Evolutionary conservation across 2,329 filamentous ascomycete species (phyloP), one percentile per base, ranked within the genome.

Genomic region (Colletotrichum camelliae): DNA sequence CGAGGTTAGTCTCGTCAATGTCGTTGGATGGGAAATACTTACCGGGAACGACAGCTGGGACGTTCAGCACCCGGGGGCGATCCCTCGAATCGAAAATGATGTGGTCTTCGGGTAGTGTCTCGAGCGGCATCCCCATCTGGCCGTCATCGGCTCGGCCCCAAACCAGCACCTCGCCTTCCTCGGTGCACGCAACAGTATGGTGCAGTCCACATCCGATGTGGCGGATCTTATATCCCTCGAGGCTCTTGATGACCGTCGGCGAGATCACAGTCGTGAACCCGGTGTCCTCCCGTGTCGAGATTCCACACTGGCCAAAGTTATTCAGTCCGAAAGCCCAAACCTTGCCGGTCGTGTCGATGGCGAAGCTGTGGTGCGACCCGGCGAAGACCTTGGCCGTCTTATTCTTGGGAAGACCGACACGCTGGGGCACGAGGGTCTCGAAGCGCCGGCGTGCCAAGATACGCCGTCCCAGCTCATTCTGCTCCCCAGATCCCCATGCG

Each of bases 321-420:
- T 95, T 95, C 55, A 94, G 84, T 5, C 93, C 93, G 93, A 93
- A 95, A 0, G 89, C 87, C 84, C 90, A 94, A 21, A 94, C 90
- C 60, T 90, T 89, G n/a, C 90, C 92, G 16, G 89, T 89, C 58
- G 88, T 87, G 79, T 91, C 89, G 65, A 95, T 88, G n/a, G 92
- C 93, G 77, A 95, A 94, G 72, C 90, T 92, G 81, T 95, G 93
- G 82, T 94, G 93, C 65, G 90, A 88, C 21, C 93, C 93, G 74
- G 90, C 91, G 24, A 88, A 88, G 12, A 82, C 78, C 16, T 69
- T 75, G 43, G 27, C 31, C 18, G 81, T 76, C 67, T 93, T 88
- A 37, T 77, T 77, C 37, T 52, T 79, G 15, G 77, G 78, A 5
- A 80, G 60, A 10, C 78, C 77, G 15, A 83, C 74, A 64, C 73